Percentiles rank a stretch among this genome's conserved stretches.
Evolutionary conservation across 331 rosid species (phyloP).

Genomic region (Telfairia occidentalis): DNA sequence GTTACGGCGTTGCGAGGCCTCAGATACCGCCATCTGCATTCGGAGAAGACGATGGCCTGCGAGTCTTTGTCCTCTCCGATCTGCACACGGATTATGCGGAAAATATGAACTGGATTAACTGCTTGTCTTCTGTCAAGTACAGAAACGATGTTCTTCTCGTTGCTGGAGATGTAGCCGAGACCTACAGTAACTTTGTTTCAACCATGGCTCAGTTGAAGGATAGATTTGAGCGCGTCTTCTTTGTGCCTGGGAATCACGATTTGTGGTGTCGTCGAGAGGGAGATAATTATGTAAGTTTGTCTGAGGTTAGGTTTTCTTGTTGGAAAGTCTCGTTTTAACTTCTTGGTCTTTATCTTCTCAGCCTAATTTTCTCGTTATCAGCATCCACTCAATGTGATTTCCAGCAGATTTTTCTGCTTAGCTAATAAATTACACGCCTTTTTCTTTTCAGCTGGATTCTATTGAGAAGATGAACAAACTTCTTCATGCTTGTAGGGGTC

Average conservation of each 20-base stretch:
- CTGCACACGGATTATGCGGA: constrained; percentile 73
- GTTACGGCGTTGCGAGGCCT: constrained; percentile 22
- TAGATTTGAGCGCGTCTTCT: constrained; percentile 50
- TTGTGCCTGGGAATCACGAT: constrained; percentile 73
- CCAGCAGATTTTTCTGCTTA: background rate
- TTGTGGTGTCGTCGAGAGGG: constrained; percentile 63
- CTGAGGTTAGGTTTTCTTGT: background rate
- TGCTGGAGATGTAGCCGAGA: constrained; percentile 76
- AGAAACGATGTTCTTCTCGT: constrained; percentile 54
- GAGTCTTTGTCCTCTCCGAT: constrained; percentile 61
- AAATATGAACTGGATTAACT: constrained; percentile 61
- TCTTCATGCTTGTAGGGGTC: constrained; percentile 46
- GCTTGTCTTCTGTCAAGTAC: constrained; percentile 26
- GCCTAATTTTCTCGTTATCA: background rate
- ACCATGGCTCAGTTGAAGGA: constrained; percentile 70
- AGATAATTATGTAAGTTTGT: constrained; percentile 39
- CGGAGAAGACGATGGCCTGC: constrained; percentile 30
- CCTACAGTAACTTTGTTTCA: constrained; percentile 33
- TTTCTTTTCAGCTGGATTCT: constrained; percentile 50
- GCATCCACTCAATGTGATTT: background rate
- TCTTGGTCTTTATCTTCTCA: background rate
- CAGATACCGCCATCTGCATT: constrained; percentile 30
- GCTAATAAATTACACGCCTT: background rate
- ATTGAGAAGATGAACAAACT: constrained; percentile 48
- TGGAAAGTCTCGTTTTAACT: background rate